Conservation (phyloP, 1,139 yeast species). For the Meyerozyma guilliermondii region DNA sequence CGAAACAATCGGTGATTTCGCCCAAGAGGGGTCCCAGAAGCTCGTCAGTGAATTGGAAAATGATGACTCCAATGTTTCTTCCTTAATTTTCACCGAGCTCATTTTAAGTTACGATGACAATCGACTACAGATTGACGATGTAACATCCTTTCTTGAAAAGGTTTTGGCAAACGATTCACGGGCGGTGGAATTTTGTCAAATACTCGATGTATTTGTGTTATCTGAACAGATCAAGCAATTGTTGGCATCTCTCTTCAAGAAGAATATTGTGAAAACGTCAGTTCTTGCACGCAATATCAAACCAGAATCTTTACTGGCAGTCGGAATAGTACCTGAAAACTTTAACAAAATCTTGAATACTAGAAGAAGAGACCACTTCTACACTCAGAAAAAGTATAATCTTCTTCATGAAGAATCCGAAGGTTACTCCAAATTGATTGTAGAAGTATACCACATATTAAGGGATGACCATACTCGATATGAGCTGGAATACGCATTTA, state of each 20-base stretch:
- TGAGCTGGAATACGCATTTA: slow-evolving; percentile 44
- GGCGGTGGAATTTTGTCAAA: slow-evolving; percentile 40
- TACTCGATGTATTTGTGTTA: slow-evolving; percentile 41
- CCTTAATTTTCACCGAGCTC: slow-evolving; percentile 30
- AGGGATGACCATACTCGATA: slow-evolving; percentile 33
- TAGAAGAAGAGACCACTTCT: slow-evolving; percentile 48
- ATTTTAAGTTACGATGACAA: slow-evolving; percentile 27
- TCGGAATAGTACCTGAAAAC: slow-evolving; percentile 37
- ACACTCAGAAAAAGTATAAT: slow-evolving; percentile 70
- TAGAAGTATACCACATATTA: slow-evolving; percentile 45
- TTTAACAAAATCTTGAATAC: slow-evolving; percentile 39
- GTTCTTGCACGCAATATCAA: slow-evolving; percentile 34
- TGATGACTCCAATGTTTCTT: background rate
- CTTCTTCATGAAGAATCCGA: slow-evolving; percentile 74
- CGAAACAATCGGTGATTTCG: background rate
- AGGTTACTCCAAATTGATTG: slow-evolving; percentile 70
- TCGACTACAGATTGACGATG: slow-evolving; percentile 17
- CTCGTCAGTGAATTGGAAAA: background rate
- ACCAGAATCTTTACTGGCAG: slow-evolving; percentile 30
- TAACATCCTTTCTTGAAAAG: slow-evolving; percentile 23
- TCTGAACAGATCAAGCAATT: slow-evolving; percentile 24
- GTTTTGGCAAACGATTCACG: slow-evolving; percentile 28
- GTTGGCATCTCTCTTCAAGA: slow-evolving; percentile 19
- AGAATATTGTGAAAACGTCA: slow-evolving; percentile 29
- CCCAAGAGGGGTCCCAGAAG: background rate